phyloP scores from a whole-genome alignment of 2,329 filamentous ascomycete species.

The Ophiostoma sp. region DNA sequence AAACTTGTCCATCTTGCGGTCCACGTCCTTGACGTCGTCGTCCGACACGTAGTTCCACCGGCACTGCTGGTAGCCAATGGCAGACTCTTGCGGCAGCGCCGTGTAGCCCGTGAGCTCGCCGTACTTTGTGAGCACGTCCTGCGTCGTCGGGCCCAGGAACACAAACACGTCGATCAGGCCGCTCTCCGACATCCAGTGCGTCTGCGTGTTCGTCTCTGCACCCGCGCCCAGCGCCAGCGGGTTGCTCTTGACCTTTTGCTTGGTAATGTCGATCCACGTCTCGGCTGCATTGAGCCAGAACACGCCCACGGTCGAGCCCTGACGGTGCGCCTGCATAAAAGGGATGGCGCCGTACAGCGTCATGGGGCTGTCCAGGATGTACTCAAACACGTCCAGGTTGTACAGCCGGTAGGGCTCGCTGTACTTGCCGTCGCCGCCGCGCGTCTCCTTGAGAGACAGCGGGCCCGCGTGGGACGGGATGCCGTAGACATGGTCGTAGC shows the following conservation, averaged over 20 bases:
- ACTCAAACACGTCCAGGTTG: constrained; percentile 97
- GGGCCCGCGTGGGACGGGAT: constrained; percentile 90
- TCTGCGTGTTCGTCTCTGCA: constrained; percentile 70
- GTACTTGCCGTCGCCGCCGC: constrained; percentile 80
- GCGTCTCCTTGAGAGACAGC: constrained; percentile 81
- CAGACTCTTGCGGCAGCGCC: constrained; percentile 84
- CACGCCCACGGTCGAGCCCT: constrained; percentile 86
- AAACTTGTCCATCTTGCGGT: constrained; percentile 91
- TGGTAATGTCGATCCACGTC: constrained; percentile 94
- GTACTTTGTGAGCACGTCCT: constrained; percentile 76
- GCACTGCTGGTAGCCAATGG: constrained; percentile 93
- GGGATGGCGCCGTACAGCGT: constrained; percentile 96
- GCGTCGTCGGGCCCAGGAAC: constrained; percentile 82
- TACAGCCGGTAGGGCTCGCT: constrained; percentile 89
- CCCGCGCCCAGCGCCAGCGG: constrained; percentile 67
- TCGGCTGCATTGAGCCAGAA: constrained; percentile 98
- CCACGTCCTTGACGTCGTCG: constrained; percentile 93
- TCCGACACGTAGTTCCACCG: constrained; percentile 98
- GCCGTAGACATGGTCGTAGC: constrained; percentile 87
- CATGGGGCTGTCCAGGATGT: constrained; percentile 95
- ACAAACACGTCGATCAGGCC: constrained; percentile 90
- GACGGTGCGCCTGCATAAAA: constrained; percentile 95
- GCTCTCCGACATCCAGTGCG: constrained; percentile 94
- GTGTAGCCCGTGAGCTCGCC: constrained; percentile 87
- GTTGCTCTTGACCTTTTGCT: constrained; percentile 67